These are phyloP conservation scores for Beauveria sp. DNA, from an alignment of 2,329 filamentous ascomycete species.

Conservation along the genomic window DNA sequence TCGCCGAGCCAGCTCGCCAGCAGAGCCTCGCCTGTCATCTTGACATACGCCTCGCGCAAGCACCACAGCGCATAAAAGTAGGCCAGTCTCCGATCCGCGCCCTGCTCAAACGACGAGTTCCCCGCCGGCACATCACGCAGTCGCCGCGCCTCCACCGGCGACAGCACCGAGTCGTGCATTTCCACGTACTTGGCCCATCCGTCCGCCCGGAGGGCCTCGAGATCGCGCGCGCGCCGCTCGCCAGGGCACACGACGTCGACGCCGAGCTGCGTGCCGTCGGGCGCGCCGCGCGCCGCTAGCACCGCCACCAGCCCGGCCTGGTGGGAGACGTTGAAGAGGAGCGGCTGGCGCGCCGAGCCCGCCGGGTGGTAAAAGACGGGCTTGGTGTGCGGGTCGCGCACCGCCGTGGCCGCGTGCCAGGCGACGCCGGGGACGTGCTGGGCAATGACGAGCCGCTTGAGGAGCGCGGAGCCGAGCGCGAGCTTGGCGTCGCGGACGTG, in stretches of 20 bases:
- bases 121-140: conserved; percentile 42
- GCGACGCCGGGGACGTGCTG: conserved; percentile 44
- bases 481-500: conserved; percentile 68
- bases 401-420: conserved; percentile 52
- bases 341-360: conserved; percentile 36
- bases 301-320: conserved; percentile 69
- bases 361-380: conserved; percentile 43
- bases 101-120: conserved; percentile 23
- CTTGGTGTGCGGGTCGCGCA: conserved; percentile 48
- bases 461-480: conserved; percentile 61
- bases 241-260: conserved; percentile 69
- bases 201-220: conserved; percentile 43
- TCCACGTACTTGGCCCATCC: conserved; percentile 64
- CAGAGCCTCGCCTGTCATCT: conserved; percentile 73
- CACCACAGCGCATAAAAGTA: conserved; percentile 74
- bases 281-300: conserved; percentile 41
- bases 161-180: conserved; percentile 65
- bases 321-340: conserved; percentile 71
- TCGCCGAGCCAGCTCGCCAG: conserved; percentile 65
- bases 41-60: conserved; percentile 73
- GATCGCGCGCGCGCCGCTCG: conserved; percentile 59
- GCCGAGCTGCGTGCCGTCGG: conserved; percentile 45
- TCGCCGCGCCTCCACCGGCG: conserved; percentile 49
- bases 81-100: conserved; percentile 42
- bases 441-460: conserved; percentile 64